Evolutionary conservation across 2,329 filamentous ascomycete species (phyloP).

Genomic region (Lithohypha guttulata): DNA sequence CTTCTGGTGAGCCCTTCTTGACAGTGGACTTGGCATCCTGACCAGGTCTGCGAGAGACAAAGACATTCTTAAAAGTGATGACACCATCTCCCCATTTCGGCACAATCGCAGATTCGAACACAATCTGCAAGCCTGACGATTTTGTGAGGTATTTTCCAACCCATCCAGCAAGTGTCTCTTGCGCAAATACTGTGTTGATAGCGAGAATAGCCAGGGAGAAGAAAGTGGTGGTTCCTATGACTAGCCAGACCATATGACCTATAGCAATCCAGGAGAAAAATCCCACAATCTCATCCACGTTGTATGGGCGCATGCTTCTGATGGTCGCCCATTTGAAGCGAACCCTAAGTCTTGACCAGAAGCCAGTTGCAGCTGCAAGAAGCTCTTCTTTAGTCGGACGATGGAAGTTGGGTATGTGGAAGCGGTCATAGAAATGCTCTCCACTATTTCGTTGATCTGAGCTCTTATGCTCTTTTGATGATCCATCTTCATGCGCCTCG

Average conservation of each 20-base stretch:
- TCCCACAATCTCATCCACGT: conserved; percentile 88
- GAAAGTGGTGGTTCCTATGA: conserved; percentile 96
- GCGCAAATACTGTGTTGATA: conserved; percentile 92
- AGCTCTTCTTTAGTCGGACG: conserved; percentile 89
- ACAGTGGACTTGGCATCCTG: conserved; percentile 64
- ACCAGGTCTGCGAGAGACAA: conserved; percentile 81
- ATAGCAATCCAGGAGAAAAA: conserved; percentile 92
- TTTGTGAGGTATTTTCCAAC: conserved; percentile 91
- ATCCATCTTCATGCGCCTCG: conserved; percentile 20
- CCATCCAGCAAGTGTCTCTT: conserved; percentile 90
- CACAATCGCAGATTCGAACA: conserved; percentile 96
- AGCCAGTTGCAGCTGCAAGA: conserved; percentile 79
- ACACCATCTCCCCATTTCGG: conserved; percentile 92
- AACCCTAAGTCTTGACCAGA: conserved; percentile 80
- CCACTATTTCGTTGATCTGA: conserved; percentile 16
- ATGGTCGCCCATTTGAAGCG: conserved; percentile 98
- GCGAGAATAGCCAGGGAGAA: conserved; percentile 82
- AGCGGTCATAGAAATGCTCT: conserved; percentile 45
- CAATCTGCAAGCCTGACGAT: conserved; percentile 82
- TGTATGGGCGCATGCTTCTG: conserved; percentile 84
- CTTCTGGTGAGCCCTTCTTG: conserved; percentile 78
- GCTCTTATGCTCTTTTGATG: conserved; percentile 15
- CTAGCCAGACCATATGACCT: conserved; percentile 86
- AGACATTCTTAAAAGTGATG: conserved; percentile 93
- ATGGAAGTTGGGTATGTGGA: conserved; percentile 65